Evolutionary conservation across 495 filamentous ascomycete genomes (phyloP), one percentile per base, ranked within the genome.

Genomic region (Bacidia rubella): DNA sequence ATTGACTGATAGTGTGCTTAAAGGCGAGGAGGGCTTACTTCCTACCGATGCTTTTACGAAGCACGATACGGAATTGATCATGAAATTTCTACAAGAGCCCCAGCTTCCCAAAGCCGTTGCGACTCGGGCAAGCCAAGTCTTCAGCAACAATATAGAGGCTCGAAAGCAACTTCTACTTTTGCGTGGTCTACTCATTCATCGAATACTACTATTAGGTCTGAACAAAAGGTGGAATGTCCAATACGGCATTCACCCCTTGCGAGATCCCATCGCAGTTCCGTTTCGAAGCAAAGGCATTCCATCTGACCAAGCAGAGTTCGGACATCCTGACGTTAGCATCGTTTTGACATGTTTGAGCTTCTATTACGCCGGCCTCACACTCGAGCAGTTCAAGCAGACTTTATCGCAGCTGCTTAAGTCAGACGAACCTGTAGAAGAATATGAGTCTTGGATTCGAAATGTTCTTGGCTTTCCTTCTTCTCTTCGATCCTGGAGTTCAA

Each of bases 271-370:
- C 1, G 84, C 84, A 2, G 82, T 89, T 0, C 85, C 86, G 0
- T 90, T 76, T 52, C 68, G 76, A n/a, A 77, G 79, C 1, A 90
- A 88, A 55, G 83, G 82, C 47, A 74, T 58, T 20, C 83, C 82
- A 1, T 68, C 81, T 0, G 65, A 70, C 0, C 69, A 77, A 2
- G 76, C 85, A 0, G 85, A 89, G 56, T 88, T 83, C 62, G 80
- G 82, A 32, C 83, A 90, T 55, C 83, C 83, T 0, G 84, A 90
- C 60, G 76, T 81, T 0, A 69, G 74, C 27, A 81, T 88, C 20
- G 52, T 79, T 4, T 59, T 90, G n/a, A 87, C 85, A 0, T 82
- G 68, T 22, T 62, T 87, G 2, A 75, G 70, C 29, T 87, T 85
- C 60, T 87, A 88, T 57, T 84, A 87, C 51, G 63, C 65, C 0